Evolutionary conservation across 148 eudicot genomes (phyloP).

Genomic region (Rhododendron simsii): DNA sequence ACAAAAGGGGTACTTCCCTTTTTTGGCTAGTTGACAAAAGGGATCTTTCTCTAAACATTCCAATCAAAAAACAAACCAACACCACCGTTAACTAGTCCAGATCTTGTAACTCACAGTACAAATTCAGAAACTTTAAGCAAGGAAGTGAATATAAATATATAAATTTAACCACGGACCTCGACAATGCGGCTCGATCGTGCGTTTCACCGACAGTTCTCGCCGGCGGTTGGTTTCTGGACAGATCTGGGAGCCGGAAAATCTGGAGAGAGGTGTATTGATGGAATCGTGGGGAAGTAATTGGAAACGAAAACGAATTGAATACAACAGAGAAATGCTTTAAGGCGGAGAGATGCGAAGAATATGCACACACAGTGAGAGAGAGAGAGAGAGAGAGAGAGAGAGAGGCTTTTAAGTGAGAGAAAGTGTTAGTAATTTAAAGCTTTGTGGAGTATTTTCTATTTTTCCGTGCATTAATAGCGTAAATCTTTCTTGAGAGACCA

Average conservation of each 20-base stretch:
- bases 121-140: neutral
- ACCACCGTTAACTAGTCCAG: constrained; percentile 8
- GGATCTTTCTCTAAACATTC: constrained; percentile 4
- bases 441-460: neutral
- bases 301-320: neutral
- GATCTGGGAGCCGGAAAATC: constrained; percentile 23
- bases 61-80: neutral
- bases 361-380: constrained; percentile 12
- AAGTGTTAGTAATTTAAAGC: neutral
- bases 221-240: constrained; percentile 6
- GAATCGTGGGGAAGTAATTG: neutral
- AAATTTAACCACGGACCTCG: neutral
- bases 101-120: neutral
- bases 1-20: neutral
- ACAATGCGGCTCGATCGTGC: constrained; percentile 1
- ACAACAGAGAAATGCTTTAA: neutral
- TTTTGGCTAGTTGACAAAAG: neutral
- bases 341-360: constrained; percentile 26
- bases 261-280: neutral
- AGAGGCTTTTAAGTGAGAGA: neutral
- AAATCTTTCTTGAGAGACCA: neutral
- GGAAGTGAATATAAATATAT: neutral
- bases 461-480: neutral
- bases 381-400: constrained; percentile 11
- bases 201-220: neutral